phyloP scores from a whole-genome alignment of 2,329 filamentous ascomycete species.

The Lithohypha guttulata region DNA sequence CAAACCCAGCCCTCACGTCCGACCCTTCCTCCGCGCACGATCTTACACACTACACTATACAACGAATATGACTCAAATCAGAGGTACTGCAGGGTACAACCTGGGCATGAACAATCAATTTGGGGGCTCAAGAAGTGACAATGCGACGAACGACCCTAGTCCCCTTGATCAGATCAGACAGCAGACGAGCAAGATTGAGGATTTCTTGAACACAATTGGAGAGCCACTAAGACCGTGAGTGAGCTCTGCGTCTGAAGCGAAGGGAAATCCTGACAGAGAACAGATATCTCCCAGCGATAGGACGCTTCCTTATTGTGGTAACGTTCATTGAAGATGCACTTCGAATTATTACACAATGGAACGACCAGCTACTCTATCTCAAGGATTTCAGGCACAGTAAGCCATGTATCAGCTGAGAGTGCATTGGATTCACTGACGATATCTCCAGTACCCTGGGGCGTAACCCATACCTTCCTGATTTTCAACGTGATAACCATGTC shows the following conservation, averaged over 20 bases:
- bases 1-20: neutral
- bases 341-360: slow-evolving; percentile 95
- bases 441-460: slow-evolving; percentile 65
- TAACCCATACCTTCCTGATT: slow-evolving; percentile 89
- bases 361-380: slow-evolving; percentile 84
- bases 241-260: slow-evolving; percentile 11
- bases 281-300: slow-evolving; percentile 88
- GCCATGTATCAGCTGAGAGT: slow-evolving; percentile 26
- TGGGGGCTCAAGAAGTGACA: slow-evolving; percentile 47
- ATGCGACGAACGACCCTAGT: slow-evolving; percentile 58
- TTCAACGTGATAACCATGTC: slow-evolving; percentile 83
- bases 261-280: slow-evolving; percentile 25
- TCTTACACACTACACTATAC: slow-evolving; percentile 4
- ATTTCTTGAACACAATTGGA: slow-evolving; percentile 72
- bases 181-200: slow-evolving; percentile 98
- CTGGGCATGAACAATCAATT: slow-evolving; percentile 66
- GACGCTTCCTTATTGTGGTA: slow-evolving; percentile 93
- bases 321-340: slow-evolving; percentile 96
- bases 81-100: slow-evolving; percentile 71
- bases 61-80: slow-evolving; percentile 39
- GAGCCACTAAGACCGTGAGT: slow-evolving; percentile 93
- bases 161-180: slow-evolving; percentile 80
- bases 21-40: neutral
- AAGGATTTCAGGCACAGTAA: slow-evolving; percentile 87
- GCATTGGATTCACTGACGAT: slow-evolving; percentile 16